phyloP scores from a whole-genome alignment of 768 basidiomycete genomes.

The Tricholoma bakamatsutake region DNA sequence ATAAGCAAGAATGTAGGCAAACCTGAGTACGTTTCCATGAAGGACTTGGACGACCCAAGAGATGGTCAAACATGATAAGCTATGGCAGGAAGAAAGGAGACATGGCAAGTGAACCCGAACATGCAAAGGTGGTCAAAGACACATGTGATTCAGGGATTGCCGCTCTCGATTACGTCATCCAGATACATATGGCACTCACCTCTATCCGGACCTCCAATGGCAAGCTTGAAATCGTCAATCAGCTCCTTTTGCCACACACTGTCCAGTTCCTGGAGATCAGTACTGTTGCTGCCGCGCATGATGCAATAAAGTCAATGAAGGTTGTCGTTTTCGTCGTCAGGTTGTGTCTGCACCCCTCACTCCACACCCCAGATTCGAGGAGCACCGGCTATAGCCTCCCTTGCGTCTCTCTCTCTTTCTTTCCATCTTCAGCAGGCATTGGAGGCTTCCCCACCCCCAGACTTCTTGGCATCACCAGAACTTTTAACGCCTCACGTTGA shows the following conservation, averaged over 20 bases:
- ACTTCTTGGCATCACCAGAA: conserved; percentile 48
- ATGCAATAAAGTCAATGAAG: conserved; percentile 97
- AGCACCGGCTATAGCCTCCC: conserved; percentile 91
- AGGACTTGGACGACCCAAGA: conserved; percentile 81
- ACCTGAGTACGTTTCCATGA: conserved; percentile 90
- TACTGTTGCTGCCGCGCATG: conserved; percentile 79
- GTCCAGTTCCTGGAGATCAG: conserved; percentile 60
- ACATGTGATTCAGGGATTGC: conserved; percentile 14
- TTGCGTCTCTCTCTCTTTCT: conserved; percentile 78
- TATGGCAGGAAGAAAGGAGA: conserved; percentile 5
- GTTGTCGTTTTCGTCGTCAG: conserved; percentile 28
- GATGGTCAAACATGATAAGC: conserved; percentile 87
- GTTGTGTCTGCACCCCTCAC: conserved; percentile 1
- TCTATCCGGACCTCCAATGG: conserved; percentile 36
- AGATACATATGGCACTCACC: conserved; percentile 25
- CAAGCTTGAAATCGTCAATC: conserved; percentile 81
- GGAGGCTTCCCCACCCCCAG: conserved; percentile 37
- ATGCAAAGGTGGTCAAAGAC: conserved; percentile 1
- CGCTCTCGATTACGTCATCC: background rate
- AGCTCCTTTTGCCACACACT: conserved; percentile 77
- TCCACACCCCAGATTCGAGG: conserved; percentile 56
- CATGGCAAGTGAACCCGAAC: conserved; percentile 5
- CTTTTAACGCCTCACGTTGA: conserved; percentile 50
- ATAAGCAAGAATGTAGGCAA: conserved; percentile 5
- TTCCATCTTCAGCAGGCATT: conserved; percentile 55